Percentiles rank a stretch among this genome's conserved stretches.
Conservation (phyloP, 768 basidiomycete genomes). For the Termitomyces sp. region DNA sequence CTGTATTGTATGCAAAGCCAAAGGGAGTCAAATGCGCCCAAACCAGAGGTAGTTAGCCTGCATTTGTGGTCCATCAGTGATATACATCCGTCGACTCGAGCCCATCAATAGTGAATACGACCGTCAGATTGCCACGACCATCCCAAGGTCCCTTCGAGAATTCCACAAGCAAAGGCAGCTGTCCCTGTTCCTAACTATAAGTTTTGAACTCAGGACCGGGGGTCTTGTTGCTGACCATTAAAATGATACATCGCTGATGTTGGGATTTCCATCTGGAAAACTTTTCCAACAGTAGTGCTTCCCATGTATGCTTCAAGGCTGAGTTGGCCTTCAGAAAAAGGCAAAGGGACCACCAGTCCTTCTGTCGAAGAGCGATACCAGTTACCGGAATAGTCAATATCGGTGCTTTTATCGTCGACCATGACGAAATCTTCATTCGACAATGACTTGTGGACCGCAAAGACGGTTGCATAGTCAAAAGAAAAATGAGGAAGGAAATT, state of each 20-base stretch:
- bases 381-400: background rate
- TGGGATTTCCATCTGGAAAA: background rate
- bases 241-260: background rate
- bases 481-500: background rate
- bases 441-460: background rate
- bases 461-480: background rate
- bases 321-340: background rate
- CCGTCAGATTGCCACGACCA: background rate
- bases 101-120: background rate
- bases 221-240: background rate
- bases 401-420: background rate
- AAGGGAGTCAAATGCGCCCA: background rate
- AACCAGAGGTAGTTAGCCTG: background rate
- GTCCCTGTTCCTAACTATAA: background rate
- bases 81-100: background rate
- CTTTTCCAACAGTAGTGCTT: background rate
- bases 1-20: background rate
- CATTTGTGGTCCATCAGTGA: background rate
- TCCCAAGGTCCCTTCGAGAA: background rate
- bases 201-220: background rate
- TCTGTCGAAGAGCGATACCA: background rate
- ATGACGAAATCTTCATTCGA: background rate
- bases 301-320: background rate
- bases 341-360: background rate
- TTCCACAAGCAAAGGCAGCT: background rate